A percentile compares a stretch with the other conserved stretches of the same genome.
These are phyloP conservation scores for Thalassiosira hispida DNA, from an alignment of 352 stramenopile genomes.

Conservation along the genomic window DNA sequence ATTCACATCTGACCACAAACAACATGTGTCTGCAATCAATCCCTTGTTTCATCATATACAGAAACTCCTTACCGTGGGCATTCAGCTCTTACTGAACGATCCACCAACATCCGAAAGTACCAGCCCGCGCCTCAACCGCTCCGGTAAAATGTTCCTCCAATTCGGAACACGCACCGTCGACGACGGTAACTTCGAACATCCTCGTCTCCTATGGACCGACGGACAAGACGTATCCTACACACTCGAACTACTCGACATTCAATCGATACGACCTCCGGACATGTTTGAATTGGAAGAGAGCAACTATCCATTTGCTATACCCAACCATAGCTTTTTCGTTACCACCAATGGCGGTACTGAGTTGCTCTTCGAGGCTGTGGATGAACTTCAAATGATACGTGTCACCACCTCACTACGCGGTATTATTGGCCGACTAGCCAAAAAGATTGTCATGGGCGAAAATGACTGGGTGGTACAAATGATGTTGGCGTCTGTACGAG, in stretches of 20 bases:
- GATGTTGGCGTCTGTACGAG: constrained; percentile 16
- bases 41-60: constrained; percentile 20
- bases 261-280: constrained; percentile 19
- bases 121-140: constrained; percentile 3
- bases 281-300: constrained; percentile 19
- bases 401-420: constrained; percentile 24
- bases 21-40: neutral
- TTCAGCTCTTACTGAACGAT: constrained; percentile 43
- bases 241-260: constrained; percentile 40
- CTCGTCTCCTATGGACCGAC: constrained; percentile 39
- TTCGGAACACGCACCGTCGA: constrained; percentile 7
- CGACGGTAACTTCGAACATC: constrained; percentile 15
- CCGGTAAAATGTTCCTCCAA: constrained; percentile 42
- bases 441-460: constrained; percentile 37
- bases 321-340: constrained; percentile 40
- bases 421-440: constrained; percentile 30
- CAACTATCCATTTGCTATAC: constrained; percentile 17
- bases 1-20: no score
- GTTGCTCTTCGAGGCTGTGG: constrained; percentile 51
- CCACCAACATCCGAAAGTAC: neutral
- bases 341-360: constrained; percentile 5
- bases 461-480: constrained; percentile 34
- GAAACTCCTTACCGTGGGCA: constrained; percentile 51
- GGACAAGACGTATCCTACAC: constrained; percentile 5
- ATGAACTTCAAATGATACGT: constrained; percentile 43